Base-by-base conservation (phyloP, 345 rosid species). In the Citrus australasica region DNA sequence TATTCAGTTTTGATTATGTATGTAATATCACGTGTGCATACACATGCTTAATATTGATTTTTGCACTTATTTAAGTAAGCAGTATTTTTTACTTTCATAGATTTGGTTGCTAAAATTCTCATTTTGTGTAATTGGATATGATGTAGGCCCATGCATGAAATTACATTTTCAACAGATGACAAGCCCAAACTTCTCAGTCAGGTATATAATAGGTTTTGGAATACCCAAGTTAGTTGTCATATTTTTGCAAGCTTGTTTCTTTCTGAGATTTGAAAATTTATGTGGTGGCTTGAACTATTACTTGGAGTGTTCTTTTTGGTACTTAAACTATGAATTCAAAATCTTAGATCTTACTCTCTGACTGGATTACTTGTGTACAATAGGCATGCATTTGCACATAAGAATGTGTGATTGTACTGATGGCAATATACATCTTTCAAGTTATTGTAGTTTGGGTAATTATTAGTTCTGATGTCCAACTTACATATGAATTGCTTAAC, bases 161-260 rank as follows among this genome's bases (percentile, higher is more conserved):
- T 96, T 42, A 93, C 99, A 11, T 93, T 93, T 80, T 91, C 97
- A 70, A 83, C 97, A 11, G 91, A 90, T 66, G 97, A 96, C 93
- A 96, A 91, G 86, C 99, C 97, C 81, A 93, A 91, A 79, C 99
- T 93, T 83, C 94, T 96, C 66, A 92, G 94, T 89, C 97, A 92
- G 98, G 99, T 92, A 84, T 74, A 48, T 59, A 35, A 79, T 80
- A n/a, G n/a, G 30, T 73, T 63, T 73, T 67, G 53, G 60, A 76
- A 73, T 60, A 64, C 59, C 40, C 32, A 33, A 48, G 68, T 33
- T 79, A 42, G 62, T 69, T 61, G 21, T 77, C 72, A 11, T 75
- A 71, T 27, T 63, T 58, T 40, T 38, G 48, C 62, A 46, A 67
- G 62, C 17, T 79, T 70, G 16, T 55, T 76, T 32, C 76, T 75